A percentile compares a stretch with the other conserved stretches of the same genome.
phyloP scores from a whole-genome alignment of 257 asterid species.

The Petrea volubilis region DNA sequence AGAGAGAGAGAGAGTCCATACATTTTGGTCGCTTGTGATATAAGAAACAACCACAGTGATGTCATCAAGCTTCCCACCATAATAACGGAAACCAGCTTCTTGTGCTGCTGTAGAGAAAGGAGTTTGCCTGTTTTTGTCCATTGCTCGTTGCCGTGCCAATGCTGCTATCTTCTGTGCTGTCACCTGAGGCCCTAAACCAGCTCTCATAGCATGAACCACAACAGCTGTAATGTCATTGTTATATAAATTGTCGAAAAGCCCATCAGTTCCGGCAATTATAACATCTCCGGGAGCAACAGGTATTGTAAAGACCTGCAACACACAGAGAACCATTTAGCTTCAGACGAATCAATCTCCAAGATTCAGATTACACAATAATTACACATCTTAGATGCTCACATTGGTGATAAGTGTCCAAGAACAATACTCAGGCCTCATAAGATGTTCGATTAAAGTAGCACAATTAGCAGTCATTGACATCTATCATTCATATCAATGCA shows the following conservation, averaged over 20 bases:
- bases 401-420: not conserved
- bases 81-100: conserved; percentile 89
- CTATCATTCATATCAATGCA: not conserved
- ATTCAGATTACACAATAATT: not conserved
- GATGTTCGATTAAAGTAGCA: not conserved
- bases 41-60: conserved; percentile 91
- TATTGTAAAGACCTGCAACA: conserved; percentile 76
- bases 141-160: conserved; percentile 89
- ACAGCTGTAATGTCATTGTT: conserved; percentile 81
- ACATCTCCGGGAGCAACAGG: conserved; percentile 98
- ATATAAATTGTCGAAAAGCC: conserved; percentile 91
- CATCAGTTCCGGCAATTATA: conserved; percentile 94
- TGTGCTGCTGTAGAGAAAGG: conserved; percentile 98
- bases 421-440: not conserved
- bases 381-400: not conserved
- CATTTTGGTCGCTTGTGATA: conserved; percentile 65
- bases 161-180: conserved; percentile 94
- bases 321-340: conserved; percentile 2
- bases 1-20: conserved; percentile 37
- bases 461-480: not conserved
- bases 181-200: conserved; percentile 88
- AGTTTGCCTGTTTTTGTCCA: conserved; percentile 83
- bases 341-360: not conserved
- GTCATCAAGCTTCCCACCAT: conserved; percentile 98
- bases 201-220: conserved; percentile 86